Evolutionary conservation across 2,329 filamentous ascomycete species (phyloP).

Genomic region (Penicillium hesseltinei): DNA sequence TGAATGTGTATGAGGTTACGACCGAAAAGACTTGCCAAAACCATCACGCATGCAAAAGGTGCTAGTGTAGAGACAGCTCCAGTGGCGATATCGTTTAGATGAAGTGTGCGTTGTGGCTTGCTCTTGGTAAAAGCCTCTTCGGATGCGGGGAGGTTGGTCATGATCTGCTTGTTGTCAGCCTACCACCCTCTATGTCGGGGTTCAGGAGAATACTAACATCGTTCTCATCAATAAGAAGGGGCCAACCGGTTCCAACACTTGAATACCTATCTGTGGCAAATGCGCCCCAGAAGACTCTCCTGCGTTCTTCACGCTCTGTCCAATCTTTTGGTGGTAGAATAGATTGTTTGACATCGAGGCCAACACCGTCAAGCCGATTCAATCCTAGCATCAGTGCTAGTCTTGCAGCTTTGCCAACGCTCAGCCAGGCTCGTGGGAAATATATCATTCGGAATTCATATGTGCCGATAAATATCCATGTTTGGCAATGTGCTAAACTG

Average conservation of each 20-base stretch:
- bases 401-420: slow-evolving; percentile 75
- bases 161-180: slow-evolving; percentile 53
- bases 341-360: slow-evolving; percentile 89
- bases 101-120: slow-evolving; percentile 68
- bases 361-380: slow-evolving; percentile 77
- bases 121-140: slow-evolving; percentile 84
- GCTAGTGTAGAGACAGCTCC: slow-evolving; percentile 72
- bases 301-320: slow-evolving; percentile 88
- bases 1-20: slow-evolving; percentile 89
- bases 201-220: slow-evolving; percentile 56
- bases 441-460: slow-evolving; percentile 99
- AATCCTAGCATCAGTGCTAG: slow-evolving; percentile 89
- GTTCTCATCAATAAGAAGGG: slow-evolving; percentile 86
- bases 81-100: slow-evolving; percentile 55
- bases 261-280: slow-evolving; percentile 90
- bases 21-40: slow-evolving; percentile 88
- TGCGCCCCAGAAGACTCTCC: slow-evolving; percentile 91
- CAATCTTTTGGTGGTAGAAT: slow-evolving; percentile 83
- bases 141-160: slow-evolving; percentile 77
- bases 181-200: background rate
- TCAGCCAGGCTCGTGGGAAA: slow-evolving; percentile 94
- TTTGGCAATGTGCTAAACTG: slow-evolving; percentile 80
- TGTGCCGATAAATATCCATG: slow-evolving; percentile 72
- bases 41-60: slow-evolving; percentile 72
- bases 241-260: slow-evolving; percentile 96